Evolutionary conservation across 768 basidiomycete species (phyloP).

Genomic region (Psilocybe subaeruginosa): DNA sequence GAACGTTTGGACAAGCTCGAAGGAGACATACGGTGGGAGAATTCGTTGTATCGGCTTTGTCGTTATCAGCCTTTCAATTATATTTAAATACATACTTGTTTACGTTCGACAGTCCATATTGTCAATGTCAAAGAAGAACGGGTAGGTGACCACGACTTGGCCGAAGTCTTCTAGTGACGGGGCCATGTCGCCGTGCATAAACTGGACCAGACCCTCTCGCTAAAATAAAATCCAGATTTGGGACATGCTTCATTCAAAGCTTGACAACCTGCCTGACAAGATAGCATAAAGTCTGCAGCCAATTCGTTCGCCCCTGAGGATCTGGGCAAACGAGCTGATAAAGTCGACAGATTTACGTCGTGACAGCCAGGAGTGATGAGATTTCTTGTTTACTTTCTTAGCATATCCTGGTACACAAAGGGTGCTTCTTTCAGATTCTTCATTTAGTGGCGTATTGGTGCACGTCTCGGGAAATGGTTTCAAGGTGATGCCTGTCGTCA

Average conservation of each 20-base stretch:
- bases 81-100: neutral
- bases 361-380: no score
- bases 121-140: neutral
- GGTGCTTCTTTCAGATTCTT: neutral
- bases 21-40: constrained; percentile 2
- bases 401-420: neutral
- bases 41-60: neutral
- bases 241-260: no score
- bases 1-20: neutral
- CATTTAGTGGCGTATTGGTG: neutral
- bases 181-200: no score
- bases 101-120: neutral
- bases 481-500: neutral
- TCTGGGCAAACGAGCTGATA: no score
- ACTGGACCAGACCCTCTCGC: no score
- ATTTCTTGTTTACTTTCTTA: no score
- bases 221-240: no score
- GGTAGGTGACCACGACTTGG: neutral
- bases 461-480: neutral
- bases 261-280: no score
- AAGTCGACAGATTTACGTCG: no score
- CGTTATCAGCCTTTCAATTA: constrained; percentile 1
- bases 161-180: neutral
- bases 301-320: no score
- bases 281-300: no score